A percentile compares a stretch with the other conserved stretches of the same genome.
These are phyloP conservation scores for Zarea fungicola DNA, from an alignment of 2,329 filamentous ascomycete genomes.

Conservation along the genomic window DNA sequence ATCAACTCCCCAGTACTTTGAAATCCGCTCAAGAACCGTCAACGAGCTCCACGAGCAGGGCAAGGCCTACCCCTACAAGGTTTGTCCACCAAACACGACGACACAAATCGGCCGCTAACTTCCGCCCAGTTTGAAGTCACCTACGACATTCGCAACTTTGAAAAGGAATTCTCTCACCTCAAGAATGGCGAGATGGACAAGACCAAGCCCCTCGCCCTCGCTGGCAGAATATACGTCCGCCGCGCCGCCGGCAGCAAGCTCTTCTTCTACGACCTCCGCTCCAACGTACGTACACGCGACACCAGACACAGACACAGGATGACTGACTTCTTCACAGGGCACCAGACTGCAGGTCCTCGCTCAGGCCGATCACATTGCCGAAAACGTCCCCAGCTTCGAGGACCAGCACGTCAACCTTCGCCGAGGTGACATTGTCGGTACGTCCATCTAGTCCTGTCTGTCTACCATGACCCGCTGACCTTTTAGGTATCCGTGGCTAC, in stretches of 20 bases:
- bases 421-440: slow-evolving; percentile 85
- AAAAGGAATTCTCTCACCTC: slow-evolving; percentile 70
- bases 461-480: slow-evolving; percentile 20
- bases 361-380: slow-evolving; percentile 71
- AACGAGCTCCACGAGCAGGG: slow-evolving; percentile 36
- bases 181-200: slow-evolving; percentile 82
- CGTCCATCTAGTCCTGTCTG: background rate
- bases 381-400: slow-evolving; percentile 64
- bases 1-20: slow-evolving; percentile 62
- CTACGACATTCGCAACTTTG: slow-evolving; percentile 76
- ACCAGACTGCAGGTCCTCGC: slow-evolving; percentile 86
- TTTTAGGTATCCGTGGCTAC: slow-evolving; percentile 27
- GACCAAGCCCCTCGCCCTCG: slow-evolving; percentile 70
- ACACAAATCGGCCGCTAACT: background rate
- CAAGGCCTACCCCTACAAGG: slow-evolving; percentile 74
- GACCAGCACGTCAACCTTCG: slow-evolving; percentile 86
- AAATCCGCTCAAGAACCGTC: slow-evolving; percentile 83
- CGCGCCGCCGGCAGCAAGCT: slow-evolving; percentile 78
- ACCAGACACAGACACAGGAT: background rate
- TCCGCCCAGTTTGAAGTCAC: slow-evolving; percentile 65
- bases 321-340: slow-evolving; percentile 30
- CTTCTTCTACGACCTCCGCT: slow-evolving; percentile 72
- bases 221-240: slow-evolving; percentile 85
- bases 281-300: slow-evolving; percentile 23
- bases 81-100: slow-evolving; percentile 13